These are phyloP conservation scores for Zychaea mexicana DNA, from an alignment of 371 early-diverging fungal genomes.

Conservation along the genomic window DNA sequence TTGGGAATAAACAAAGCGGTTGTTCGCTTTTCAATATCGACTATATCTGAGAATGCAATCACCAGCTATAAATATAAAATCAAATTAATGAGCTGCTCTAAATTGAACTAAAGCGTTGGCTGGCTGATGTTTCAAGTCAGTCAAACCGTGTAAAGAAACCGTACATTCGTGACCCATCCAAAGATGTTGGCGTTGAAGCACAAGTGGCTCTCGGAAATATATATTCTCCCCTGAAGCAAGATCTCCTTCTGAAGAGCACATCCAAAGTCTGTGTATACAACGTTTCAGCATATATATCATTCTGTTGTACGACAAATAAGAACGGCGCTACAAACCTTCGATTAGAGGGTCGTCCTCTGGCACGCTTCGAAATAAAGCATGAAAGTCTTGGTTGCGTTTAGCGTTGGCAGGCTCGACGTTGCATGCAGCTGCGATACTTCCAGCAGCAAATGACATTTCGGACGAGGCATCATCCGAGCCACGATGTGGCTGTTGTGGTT, in stretches of 20 bases:
- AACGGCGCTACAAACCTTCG: conserved; percentile 54
- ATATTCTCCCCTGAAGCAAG: conserved; percentile 88
- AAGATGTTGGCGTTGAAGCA: conserved; percentile 96
- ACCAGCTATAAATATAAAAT: conserved; percentile 57
- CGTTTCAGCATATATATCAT: background rate
- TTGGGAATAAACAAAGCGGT: conserved; percentile 87
- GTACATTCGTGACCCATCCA: conserved; percentile 92
- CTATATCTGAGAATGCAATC: conserved; percentile 82
- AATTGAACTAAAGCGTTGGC: no score
- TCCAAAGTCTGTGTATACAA: conserved; percentile 79
- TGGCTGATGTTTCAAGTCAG: no score
- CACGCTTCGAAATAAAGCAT: conserved; percentile 63
- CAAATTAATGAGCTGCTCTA: background rate
- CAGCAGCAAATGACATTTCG: conserved; percentile 11
- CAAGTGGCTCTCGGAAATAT: conserved; percentile 82
- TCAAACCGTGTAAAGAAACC: no score
- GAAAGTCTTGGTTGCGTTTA: conserved; percentile 64
- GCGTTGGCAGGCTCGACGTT: conserved; percentile 43
- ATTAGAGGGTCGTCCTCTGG: conserved; percentile 69
- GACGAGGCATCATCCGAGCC: background rate
- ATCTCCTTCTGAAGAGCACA: conserved; percentile 95
- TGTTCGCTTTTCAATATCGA: conserved; percentile 77
- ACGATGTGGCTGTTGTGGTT: conserved; percentile 4
- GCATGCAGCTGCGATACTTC: conserved; percentile 23
- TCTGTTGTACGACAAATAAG: background rate